These are phyloP conservation scores for Boletus huronensis DNA, from an alignment of 768 basidiomycete genomes.

Conservation along the genomic window DNA sequence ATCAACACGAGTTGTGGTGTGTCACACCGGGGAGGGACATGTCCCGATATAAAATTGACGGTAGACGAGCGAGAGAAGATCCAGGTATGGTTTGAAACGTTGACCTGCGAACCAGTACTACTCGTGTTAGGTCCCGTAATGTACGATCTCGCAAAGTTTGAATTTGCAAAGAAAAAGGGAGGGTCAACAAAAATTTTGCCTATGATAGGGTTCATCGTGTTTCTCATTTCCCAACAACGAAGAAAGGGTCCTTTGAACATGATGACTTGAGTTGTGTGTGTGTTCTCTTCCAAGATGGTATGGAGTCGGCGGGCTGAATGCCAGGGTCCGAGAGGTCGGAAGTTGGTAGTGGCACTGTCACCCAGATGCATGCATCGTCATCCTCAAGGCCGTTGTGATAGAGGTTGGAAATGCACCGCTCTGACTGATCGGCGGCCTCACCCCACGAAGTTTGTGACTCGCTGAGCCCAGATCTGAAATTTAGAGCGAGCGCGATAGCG, in stretches of 20 bases:
- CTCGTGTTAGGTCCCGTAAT: not conserved
- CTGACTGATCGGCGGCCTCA: no score
- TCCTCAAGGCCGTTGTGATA: not conserved
- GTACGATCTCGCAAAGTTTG: not conserved
- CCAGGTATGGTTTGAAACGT: no score
- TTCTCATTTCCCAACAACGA: not conserved
- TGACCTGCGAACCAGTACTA: not conserved
- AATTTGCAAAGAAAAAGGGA: not conserved
- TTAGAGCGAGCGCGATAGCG: no score
- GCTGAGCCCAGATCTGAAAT: no score
- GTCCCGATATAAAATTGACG: not conserved
- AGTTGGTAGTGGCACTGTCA: not conserved
- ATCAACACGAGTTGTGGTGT: not conserved
- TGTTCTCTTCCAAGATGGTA: not conserved
- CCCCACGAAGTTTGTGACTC: not conserved
- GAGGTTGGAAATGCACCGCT: not conserved
- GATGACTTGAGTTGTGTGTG: not conserved
- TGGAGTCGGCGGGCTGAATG: no score
- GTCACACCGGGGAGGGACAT: not conserved
- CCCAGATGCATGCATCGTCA: not conserved
- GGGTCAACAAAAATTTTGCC: not conserved
- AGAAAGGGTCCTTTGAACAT: not conserved
- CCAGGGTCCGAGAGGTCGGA: not conserved
- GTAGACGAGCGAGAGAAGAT: not conserved
- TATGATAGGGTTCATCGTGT: not conserved